These are phyloP conservation scores for Cotoneaster glaucophyllus DNA, from an alignment of 306 rosid species.

Conservation along the genomic window DNA sequence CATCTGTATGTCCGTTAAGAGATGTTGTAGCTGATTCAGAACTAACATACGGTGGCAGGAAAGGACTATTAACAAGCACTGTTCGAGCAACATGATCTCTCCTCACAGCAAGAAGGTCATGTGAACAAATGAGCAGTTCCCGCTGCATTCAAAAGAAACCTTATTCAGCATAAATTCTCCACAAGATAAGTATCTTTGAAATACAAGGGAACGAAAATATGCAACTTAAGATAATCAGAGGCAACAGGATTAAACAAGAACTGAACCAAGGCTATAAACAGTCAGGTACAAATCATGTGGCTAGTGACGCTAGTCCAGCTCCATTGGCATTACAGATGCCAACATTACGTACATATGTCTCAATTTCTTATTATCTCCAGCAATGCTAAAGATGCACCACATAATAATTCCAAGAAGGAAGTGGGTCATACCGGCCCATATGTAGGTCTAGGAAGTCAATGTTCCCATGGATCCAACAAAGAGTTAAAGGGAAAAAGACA, in stretches of 20 bases:
- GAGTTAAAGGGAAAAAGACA: not conserved
- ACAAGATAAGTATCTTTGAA: not conserved
- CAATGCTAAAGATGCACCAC: not conserved
- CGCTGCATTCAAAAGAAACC: slow-evolving; percentile 45
- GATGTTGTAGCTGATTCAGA: slow-evolving; percentile 98
- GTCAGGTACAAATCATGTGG: not conserved
- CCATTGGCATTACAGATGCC: not conserved
- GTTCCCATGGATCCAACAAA: not conserved
- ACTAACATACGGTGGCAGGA: slow-evolving; percentile 70
- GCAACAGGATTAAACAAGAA: not conserved
- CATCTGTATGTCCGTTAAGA: slow-evolving; percentile 76
- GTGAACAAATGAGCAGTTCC: slow-evolving; percentile 86
- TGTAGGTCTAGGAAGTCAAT: not conserved
- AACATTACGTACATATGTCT: not conserved
- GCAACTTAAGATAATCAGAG: not conserved
- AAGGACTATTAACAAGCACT: slow-evolving; percentile 52
- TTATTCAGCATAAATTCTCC: not conserved
- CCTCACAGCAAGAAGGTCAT: slow-evolving; percentile 72
- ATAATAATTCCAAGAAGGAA: not conserved
- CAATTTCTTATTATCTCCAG: not conserved
- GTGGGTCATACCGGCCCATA: not conserved
- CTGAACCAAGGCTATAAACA: not conserved
- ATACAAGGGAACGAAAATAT: not conserved
- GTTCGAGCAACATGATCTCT: slow-evolving; percentile 82
- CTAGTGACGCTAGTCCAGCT: not conserved